Percentiles rank a stretch among this genome's conserved stretches.
phyloP scores from a whole-genome alignment of 306 rosid species.

The Parietaria judaica region DNA sequence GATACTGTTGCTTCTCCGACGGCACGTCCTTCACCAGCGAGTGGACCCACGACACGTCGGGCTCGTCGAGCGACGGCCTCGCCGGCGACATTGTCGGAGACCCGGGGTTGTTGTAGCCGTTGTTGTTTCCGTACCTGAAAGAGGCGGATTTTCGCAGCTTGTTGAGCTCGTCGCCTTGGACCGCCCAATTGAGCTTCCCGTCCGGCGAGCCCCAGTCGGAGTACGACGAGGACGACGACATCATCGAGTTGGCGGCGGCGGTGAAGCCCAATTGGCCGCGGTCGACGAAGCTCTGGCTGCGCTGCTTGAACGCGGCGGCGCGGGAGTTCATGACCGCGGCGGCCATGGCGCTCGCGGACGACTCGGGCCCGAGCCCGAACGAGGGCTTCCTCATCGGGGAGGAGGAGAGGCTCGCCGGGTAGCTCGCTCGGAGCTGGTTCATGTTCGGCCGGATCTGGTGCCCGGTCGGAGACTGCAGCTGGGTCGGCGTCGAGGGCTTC shows the following conservation, averaged over 20 bases:
- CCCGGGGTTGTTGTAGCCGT: constrained; percentile 25
- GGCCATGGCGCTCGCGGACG: constrained; percentile 69
- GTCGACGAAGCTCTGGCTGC: constrained; percentile 94
- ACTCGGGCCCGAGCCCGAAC: constrained; percentile 45
- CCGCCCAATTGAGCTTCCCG: constrained; percentile 87
- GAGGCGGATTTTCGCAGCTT: constrained; percentile 94
- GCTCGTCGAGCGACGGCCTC: constrained; percentile 44
- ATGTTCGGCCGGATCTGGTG: constrained; percentile 74
- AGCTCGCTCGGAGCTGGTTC: constrained; percentile 87
- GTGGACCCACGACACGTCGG: constrained; percentile 96
- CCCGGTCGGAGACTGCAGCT: constrained; percentile 51
- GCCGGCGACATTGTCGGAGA: constrained; percentile 17
- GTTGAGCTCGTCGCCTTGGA: constrained; percentile 76
- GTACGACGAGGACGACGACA: constrained; percentile 41
- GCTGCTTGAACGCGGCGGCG: constrained; percentile 79
- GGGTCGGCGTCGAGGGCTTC: constrained; percentile 50
- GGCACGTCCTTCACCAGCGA: constrained; percentile 79
- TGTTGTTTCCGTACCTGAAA: constrained; percentile 64
- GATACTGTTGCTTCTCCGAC: constrained; percentile 42
- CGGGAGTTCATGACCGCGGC: constrained; percentile 95
- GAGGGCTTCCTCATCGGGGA: constrained; percentile 71
- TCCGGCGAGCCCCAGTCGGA: constrained; percentile 82
- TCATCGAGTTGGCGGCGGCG: constrained; percentile 44
- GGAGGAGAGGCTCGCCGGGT: constrained; percentile 70
- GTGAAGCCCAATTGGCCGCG: constrained; percentile 58